Percentiles rank a stretch among this genome's conserved stretches.
Conservation (phyloP, 768 basidiomycete genomes). For the Tulasnella sp. region DNA sequence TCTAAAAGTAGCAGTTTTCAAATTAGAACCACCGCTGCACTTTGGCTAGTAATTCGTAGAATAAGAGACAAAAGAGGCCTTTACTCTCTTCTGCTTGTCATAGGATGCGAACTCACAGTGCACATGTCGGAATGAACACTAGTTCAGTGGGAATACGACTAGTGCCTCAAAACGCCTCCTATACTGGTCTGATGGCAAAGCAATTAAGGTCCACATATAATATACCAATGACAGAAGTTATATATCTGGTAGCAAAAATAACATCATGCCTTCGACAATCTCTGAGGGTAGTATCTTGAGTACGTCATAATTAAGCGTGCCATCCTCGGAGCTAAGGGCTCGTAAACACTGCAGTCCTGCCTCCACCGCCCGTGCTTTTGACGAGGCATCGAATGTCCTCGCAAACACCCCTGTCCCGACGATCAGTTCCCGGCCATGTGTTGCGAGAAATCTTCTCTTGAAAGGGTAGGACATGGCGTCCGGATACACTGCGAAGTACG, state of each 20-base stretch:
- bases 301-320: background rate
- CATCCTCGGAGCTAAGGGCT: background rate
- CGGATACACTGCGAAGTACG: background rate
- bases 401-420: background rate
- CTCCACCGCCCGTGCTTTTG: background rate
- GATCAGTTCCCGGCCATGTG: background rate
- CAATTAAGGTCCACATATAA: no score
- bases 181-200: no score
- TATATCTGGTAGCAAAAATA: background rate
- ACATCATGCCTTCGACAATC: background rate
- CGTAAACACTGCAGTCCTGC: background rate
- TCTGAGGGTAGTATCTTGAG: background rate
- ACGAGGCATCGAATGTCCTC: background rate
- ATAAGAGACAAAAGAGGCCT: background rate
- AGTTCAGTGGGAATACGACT: no score
- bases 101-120: background rate
- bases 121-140: slow-evolving; percentile 16
- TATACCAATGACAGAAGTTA: background rate
- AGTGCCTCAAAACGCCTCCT: background rate
- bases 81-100: slow-evolving; percentile 16
- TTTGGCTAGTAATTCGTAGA: background rate
- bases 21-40: background rate
- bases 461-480: background rate
- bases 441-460: background rate
- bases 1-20: no score